Conservation (phyloP, 2,329 filamentous ascomycete genomes). For the Juglanconis oblonga region DNA sequence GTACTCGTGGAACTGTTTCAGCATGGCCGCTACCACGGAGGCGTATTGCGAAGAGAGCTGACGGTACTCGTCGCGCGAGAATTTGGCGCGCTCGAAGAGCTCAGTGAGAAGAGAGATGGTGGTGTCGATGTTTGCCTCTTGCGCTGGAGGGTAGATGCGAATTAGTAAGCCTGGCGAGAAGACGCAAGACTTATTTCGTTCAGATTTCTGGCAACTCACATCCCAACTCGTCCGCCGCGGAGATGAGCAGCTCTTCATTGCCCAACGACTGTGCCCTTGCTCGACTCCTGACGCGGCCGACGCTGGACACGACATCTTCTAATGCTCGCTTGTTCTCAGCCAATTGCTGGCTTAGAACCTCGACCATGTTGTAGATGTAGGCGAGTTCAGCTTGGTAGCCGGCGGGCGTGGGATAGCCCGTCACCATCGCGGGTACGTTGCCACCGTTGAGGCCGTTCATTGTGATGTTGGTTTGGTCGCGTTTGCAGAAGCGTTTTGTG, state of each 20-base stretch:
- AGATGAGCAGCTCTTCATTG: constrained; percentile 58
- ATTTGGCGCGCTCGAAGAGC: constrained; percentile 59
- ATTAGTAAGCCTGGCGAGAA: neutral
- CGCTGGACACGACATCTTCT: constrained; percentile 62
- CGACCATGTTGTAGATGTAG: constrained; percentile 66
- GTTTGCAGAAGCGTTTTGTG: neutral
- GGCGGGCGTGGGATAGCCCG: constrained; percentile 57
- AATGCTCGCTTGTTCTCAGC: constrained; percentile 59
- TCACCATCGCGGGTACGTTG: constrained; percentile 42
- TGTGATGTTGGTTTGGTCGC: neutral
- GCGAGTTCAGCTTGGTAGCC: constrained; percentile 67
- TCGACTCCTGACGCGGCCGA: constrained; percentile 58
- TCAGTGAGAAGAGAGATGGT: constrained; percentile 60
- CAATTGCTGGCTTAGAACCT: constrained; percentile 62
- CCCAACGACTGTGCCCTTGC: constrained; percentile 49
- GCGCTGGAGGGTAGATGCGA: constrained; percentile 36
- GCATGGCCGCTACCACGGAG: constrained; percentile 52
- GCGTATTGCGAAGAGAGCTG: constrained; percentile 57
- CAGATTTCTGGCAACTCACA: constrained; percentile 35
- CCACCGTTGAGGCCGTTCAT: constrained; percentile 52
- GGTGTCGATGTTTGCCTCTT: constrained; percentile 58
- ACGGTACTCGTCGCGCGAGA: constrained; percentile 59
- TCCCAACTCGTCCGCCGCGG: constrained; percentile 54
- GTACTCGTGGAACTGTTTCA: constrained; percentile 64
- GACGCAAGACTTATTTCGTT: neutral